phyloP scores from a whole-genome alignment of 345 rosid genomes.

The Salix dunnii region DNA sequence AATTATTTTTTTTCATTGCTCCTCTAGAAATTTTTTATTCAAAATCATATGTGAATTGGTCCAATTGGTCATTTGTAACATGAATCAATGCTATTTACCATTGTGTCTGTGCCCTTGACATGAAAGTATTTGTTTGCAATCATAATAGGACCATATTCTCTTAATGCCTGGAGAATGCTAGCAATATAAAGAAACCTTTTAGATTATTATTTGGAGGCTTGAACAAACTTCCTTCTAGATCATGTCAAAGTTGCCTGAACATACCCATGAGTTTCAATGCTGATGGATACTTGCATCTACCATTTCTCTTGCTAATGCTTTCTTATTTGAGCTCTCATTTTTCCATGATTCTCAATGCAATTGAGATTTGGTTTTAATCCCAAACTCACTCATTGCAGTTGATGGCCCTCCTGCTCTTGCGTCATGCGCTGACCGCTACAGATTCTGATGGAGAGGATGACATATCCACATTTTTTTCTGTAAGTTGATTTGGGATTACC shows the following conservation, averaged over 20 bases:
- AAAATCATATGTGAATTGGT: not conserved
- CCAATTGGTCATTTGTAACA: not conserved
- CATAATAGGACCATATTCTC: not conserved
- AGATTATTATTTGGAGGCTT: not conserved
- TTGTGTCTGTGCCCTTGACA: not conserved
- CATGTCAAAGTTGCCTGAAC: not conserved
- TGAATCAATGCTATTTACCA: not conserved
- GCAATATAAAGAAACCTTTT: not conserved
- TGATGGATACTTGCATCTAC: not conserved
- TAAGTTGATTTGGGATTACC: constrained; percentile 35
- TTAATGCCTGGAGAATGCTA: not conserved
- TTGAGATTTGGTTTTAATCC: constrained; percentile 6
- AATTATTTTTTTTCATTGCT: not conserved
- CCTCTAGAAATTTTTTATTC: not conserved
- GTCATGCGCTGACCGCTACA: constrained; percentile 66
- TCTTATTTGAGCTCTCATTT: not conserved
- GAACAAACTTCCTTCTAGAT: not conserved
- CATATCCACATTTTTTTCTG: constrained; percentile 68
- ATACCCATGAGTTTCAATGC: not conserved
- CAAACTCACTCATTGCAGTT: constrained; percentile 37
- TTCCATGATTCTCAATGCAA: not conserved
- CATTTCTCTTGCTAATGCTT: constrained; percentile 1
- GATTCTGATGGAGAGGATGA: constrained; percentile 67
- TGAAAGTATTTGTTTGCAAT: not conserved
- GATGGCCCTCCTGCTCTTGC: constrained; percentile 78